A percentile compares a stretch with the other conserved stretches of the same genome.
Evolutionary conservation across 495 filamentous ascomycete species (phyloP).

Genomic region (Staphylotrichum tortipilum): DNA sequence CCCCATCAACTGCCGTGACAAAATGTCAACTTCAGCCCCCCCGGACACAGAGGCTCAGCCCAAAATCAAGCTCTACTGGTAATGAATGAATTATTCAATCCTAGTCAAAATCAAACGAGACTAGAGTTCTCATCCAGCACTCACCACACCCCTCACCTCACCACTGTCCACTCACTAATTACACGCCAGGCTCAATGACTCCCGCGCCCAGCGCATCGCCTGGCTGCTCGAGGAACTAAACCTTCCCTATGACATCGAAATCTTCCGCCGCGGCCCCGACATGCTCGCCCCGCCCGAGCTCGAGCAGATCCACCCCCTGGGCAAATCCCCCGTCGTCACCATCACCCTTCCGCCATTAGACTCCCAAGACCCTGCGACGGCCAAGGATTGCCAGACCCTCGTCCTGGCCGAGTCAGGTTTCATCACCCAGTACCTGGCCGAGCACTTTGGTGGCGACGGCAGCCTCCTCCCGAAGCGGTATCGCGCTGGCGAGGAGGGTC

Average conservation of each 20-base stretch:
- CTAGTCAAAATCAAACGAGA: no score
- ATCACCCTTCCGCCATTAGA: conserved; percentile 39
- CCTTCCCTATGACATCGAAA: conserved; percentile 67
- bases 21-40: background rate
- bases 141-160: no score
- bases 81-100: background rate
- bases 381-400: conserved; percentile 22
- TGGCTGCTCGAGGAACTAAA: conserved; percentile 84
- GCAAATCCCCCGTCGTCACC: conserved; percentile 70
- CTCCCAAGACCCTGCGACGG: no score
- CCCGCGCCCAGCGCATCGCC: conserved; percentile 74
- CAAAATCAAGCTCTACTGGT: conserved; percentile 5
- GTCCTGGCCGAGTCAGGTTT: conserved; percentile 72
- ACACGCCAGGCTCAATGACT: conserved; percentile 38
- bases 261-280: conserved; percentile 53
- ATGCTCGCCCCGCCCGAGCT: conserved; percentile 62
- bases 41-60: no score
- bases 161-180: no score
- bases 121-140: no score
- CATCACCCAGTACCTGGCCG: conserved; percentile 72
- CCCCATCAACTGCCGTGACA: background rate
- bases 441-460: conserved; percentile 50
- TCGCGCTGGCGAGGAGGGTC: conserved; percentile 42
- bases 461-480: conserved; percentile 59
- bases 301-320: conserved; percentile 71